These are phyloP conservation scores for Colletotrichum coccodes DNA, from an alignment of 2,329 filamentous ascomycete species.

Conservation along the genomic window DNA sequence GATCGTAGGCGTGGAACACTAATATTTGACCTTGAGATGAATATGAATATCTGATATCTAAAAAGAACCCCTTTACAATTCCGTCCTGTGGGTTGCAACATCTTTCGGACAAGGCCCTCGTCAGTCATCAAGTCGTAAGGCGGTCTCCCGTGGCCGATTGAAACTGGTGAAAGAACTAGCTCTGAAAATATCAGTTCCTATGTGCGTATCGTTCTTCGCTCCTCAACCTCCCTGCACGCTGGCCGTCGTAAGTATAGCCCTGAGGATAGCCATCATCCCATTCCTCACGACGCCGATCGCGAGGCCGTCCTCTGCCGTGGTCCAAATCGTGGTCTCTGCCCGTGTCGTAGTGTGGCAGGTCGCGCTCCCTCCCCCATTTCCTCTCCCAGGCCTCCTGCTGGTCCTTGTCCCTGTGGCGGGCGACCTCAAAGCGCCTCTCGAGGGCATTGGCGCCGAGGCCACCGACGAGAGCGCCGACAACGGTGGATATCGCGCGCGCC, in stretches of 20 bases:
- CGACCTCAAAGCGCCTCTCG: slow-evolving; percentile 54
- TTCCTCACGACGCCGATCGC: slow-evolving; percentile 36
- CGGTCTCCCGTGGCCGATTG: no score
- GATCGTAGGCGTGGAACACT: not conserved
- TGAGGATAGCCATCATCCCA: slow-evolving; percentile 36
- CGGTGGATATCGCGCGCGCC: slow-evolving; percentile 56
- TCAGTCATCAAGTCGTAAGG: slow-evolving; percentile 1
- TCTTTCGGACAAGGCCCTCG: not conserved
- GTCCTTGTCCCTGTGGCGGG: slow-evolving; percentile 44
- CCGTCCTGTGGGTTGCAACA: not conserved
- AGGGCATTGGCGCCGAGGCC: slow-evolving; percentile 64
- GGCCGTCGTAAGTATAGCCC: slow-evolving; percentile 39
- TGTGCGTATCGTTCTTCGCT: slow-evolving; percentile 25
- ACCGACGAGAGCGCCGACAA: slow-evolving; percentile 65
- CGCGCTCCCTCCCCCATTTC: slow-evolving; percentile 42
- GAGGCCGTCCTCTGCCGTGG: slow-evolving; percentile 35
- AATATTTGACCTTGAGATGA: not conserved
- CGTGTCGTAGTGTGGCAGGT: slow-evolving; percentile 39
- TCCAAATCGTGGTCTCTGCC: slow-evolving; percentile 28
- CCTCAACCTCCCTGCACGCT: slow-evolving; percentile 19
- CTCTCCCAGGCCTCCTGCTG: slow-evolving; percentile 46
- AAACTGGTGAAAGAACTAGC: no score
- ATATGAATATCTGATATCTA: not conserved
- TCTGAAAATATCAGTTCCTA: slow-evolving; percentile 1
- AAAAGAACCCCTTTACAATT: not conserved